Base-by-base conservation (phyloP, 305 asterid genomes). In the Euphrasia arctica region DNA sequence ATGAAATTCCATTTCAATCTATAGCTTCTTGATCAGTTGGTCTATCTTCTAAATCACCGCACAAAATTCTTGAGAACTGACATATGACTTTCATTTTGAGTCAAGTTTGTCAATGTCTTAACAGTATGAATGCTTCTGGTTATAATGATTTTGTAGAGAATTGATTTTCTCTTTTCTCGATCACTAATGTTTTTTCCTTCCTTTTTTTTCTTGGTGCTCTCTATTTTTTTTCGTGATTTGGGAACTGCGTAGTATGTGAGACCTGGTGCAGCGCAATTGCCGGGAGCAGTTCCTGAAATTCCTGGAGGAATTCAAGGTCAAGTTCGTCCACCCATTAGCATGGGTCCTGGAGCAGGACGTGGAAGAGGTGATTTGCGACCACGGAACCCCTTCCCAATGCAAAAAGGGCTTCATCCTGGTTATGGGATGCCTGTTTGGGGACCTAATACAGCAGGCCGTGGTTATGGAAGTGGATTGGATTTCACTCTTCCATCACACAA, bases 331-430 rank as follows among this genome's bases (percentile, higher is more conserved):
- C 86, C 95, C 47, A 68, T 73, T 68, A 80, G 75, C 66, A 74
- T 77, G 76, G 85, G 82, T 57, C 81, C 85, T 60, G 71, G 70
- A 59, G 79, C 79, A 76, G 99, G 96, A 72, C 96, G 97, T 63
- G 97, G 97, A 71, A 90, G 97, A 86, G 97, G 95, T 70, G 99
- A 93, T 66, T 90, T 97, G 97, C 80, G 99, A 67, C 95, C 97
- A 56, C 81, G 81, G 75, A 87, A 89, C 70, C 63, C 79, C 61
- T 71, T 70, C 41, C 82, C 87, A 55, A 77, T 86, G 88, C 96
- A 86, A 62, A 88, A 88, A 74, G 92, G 94, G 62, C 82, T 82
- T 43, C 84, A 83, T 76, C 84, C 93, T 62, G 87, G 86, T 77
- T 87, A 80, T 69, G 95, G 87, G 9, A 45, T 75, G 58, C 58